These are phyloP conservation scores for Inga laurina DNA, from an alignment of 306 rosid species.

Conservation along the genomic window DNA sequence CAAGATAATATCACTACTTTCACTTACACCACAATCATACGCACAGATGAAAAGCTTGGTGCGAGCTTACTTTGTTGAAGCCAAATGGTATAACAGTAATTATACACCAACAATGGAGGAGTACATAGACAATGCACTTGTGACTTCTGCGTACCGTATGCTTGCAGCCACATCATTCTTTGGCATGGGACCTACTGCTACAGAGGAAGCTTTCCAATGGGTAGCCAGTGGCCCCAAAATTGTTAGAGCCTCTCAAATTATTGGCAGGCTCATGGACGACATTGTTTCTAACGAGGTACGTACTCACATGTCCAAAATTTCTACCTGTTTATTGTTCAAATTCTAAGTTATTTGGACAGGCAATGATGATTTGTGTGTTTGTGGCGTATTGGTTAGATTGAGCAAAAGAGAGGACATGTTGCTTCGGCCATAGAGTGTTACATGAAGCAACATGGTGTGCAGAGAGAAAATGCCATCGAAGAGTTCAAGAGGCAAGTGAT, in stretches of 20 bases:
- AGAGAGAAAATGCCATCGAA: background rate
- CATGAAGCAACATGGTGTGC: slow-evolving; percentile 35
- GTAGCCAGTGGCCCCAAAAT: slow-evolving; percentile 12
- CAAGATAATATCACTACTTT: too few species aligned
- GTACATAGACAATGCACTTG: slow-evolving; percentile 11
- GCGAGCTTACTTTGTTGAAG: slow-evolving; percentile 2
- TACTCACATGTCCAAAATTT: too few species aligned
- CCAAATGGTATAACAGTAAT: slow-evolving; percentile 27
- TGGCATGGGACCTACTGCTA: slow-evolving; percentile 6
- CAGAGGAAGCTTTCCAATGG: slow-evolving; percentile 26
- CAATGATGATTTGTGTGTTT: background rate
- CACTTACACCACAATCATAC: too few species aligned
- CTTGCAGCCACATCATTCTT: background rate
- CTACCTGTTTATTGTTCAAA: background rate
- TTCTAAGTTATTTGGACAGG: too few species aligned
- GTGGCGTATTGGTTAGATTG: background rate
- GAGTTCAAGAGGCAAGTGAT: background rate
- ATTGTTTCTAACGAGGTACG: slow-evolving; percentile 21
- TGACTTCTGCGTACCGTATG: background rate
- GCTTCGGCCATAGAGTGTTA: slow-evolving; percentile 44
- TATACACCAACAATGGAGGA: slow-evolving; percentile 32
- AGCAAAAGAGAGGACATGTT: slow-evolving; percentile 32
- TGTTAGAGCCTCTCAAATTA: background rate
- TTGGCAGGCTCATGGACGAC: slow-evolving; percentile 42
- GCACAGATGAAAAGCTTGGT: background rate